Conservation (phyloP, 1,284 basidiomycete species). For the Trametes sp. region DNA sequence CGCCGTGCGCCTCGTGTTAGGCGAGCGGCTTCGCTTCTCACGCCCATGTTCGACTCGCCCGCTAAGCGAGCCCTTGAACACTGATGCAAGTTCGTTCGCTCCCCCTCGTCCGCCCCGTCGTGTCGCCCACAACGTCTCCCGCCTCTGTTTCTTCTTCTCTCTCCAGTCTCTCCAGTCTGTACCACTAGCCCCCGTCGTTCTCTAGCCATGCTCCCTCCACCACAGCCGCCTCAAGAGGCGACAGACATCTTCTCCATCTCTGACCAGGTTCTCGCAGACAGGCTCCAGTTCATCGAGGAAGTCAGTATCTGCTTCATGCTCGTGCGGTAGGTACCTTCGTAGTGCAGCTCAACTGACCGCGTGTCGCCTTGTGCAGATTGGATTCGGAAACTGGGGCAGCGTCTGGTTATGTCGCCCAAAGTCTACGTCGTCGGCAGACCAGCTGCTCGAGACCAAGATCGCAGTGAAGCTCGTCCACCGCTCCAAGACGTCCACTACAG, state of each 20-base stretch:
- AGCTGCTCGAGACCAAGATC: slow-evolving; percentile 54
- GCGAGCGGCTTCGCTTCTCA: slow-evolving; percentile 32
- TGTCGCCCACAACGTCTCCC: slow-evolving; percentile 1
- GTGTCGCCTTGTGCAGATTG: slow-evolving; percentile 63
- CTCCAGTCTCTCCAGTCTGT: slow-evolving; percentile 33
- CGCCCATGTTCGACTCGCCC: slow-evolving; percentile 33
- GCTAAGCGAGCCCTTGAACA: slow-evolving; percentile 26
- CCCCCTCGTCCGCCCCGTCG: slow-evolving; percentile 16
- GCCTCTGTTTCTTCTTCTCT: slow-evolving; percentile 19
- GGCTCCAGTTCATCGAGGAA: slow-evolving; percentile 79
- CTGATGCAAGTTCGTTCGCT: slow-evolving; percentile 21
- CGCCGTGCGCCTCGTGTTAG: slow-evolving; percentile 26
- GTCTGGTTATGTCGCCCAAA: slow-evolving; percentile 80
- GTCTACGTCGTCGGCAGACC: slow-evolving; percentile 42
- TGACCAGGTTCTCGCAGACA: slow-evolving; percentile 70
- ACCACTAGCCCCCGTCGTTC: slow-evolving; percentile 28
- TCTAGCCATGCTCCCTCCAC: slow-evolving; percentile 35
- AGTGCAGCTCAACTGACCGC: slow-evolving; percentile 10
- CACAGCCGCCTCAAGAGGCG: slow-evolving; percentile 43
- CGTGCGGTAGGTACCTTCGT: neutral
- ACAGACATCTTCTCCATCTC: slow-evolving; percentile 62
- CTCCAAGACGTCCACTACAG: slow-evolving; percentile 79
- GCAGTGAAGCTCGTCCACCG: slow-evolving; percentile 92
- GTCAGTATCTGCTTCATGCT: slow-evolving; percentile 44
- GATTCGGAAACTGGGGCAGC: slow-evolving; percentile 88